Evolutionary conservation across 225 moss, liverwort and hornwort species (phyloP), one percentile per base, ranked within the genome.

Genomic region (Bryum argenteum): DNA sequence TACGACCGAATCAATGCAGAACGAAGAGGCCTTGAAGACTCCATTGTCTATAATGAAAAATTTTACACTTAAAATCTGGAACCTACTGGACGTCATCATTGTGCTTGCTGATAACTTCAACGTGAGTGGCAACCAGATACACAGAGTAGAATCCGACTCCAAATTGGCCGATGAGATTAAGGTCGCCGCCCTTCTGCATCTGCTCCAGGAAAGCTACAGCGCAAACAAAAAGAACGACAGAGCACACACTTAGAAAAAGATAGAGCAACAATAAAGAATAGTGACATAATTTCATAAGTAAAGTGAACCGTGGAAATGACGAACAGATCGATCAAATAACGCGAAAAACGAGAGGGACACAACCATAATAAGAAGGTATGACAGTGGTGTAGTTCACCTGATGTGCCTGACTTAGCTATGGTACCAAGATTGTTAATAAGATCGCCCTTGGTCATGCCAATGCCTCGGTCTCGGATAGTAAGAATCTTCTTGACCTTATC

Each of bases 61-160:
- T 22, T 21, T 9, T 24, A 28, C 9, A 58, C 47, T 56, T 17
- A 0, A 42, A 28, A 60, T 42, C 11, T 18, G 8, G 8, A 58
- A 84, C 98, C 69, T 79, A 99, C 98, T 99, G 98, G 53, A 87
- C 87, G 67, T 99, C 98, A 74, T 99, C 92, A 55, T 93, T 99
- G 82, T 99, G 98, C 81, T 99, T 99, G 87, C 94, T 94, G 62
- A 94, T 92, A 58, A 99, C 98, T 81, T 99, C 98, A 21, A 99
- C 98, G 62, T 89, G 86, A 61, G 94, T 91, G 10, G 98, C 94
- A 44, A 94, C 92, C 81, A 99, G 72, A 65, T 99, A 99, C 5
- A 99, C 98, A 53, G 98, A 99, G 75, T 99, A 99, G 71, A 99
- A 99, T 15, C 94, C 98, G 39, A 99, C 98, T 84, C 98, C 98